Base-by-base conservation (phyloP, 768 basidiomycete genomes). In the Cystobasidium ongulense region DNA sequence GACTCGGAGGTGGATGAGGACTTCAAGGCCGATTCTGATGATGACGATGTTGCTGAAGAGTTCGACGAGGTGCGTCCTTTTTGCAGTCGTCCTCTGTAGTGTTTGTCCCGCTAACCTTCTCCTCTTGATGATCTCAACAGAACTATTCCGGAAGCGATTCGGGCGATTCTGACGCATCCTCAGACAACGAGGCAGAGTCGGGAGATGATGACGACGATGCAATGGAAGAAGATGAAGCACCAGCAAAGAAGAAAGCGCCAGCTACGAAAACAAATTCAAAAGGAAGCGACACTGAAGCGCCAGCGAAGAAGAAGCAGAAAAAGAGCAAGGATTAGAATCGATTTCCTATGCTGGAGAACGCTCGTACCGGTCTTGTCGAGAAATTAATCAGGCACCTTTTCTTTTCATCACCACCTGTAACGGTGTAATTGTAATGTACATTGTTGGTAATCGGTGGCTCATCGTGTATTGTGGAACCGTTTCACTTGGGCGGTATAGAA, bases 1-100 rank as follows among this genome's bases (percentile, higher is more conserved):
- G 89, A 90, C 35, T 78, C 77, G 36, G 90, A 91, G 82, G 83
- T 83, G 90, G 95, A 90, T 76, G 89, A 94, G 81, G 93, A 96
- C 82, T 98, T 98, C 86, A 82, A 88, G 75, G 92, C 88, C 75
- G 81, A 80, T 77, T 81, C 81, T 27, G 76, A 71, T 4, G 76
- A 67, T 15, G n/a, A 13, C 13, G 75, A 75, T 61, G 77, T 64
- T 18, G 76, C n/a, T 7, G 76, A 76, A 31, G 78, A 78, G 15
- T 73, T 43, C 29, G 71, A 76, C 64, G 75, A 70, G 62, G 70
- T 73, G 43, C 27, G 72, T 53, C 7, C n/a, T 66, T 27, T 23
- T 57, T 23, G 64, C n/a, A 7, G 11, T 3, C 33, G 11, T 52
- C 38, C 8, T 41, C 38, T 29, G 65, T 36, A 67, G 46, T 33